Percentiles rank a stretch among this genome's conserved stretches.
Evolutionary conservation across 805 yeast species (phyloP).

Genomic region (Hanseniaspora clermontiae): DNA sequence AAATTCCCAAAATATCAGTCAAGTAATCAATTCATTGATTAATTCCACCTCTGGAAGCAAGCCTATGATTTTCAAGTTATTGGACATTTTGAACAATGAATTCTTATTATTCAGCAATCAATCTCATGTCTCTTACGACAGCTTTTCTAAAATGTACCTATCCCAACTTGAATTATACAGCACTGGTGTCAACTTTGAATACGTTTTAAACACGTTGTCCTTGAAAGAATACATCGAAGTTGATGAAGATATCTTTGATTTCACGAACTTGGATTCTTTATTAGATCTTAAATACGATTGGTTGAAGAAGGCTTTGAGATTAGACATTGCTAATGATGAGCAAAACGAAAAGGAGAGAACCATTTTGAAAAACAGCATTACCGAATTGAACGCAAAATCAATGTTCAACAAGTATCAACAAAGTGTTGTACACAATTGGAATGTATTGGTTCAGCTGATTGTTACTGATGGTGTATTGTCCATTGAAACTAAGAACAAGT

Average conservation of each 20-base stretch:
- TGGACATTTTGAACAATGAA: conserved; percentile 1
- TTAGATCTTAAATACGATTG: conserved; percentile 22
- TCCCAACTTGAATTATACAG: conserved; percentile 8
- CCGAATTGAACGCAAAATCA: conserved; percentile 35
- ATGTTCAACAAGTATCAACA: conserved; percentile 43
- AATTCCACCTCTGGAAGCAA: not conserved
- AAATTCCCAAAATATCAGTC: conserved; percentile 26
- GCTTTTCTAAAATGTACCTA: conserved; percentile 3
- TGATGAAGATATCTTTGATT: conserved; percentile 30
- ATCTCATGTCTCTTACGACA: not conserved
- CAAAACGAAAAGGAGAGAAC: conserved; percentile 19
- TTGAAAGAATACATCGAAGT: not conserved
- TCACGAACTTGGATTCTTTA: conserved; percentile 31
- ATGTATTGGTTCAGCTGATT: conserved; percentile 59
- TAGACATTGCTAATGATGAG: conserved; percentile 13
- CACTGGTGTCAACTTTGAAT: conserved; percentile 3
- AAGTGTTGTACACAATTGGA: conserved; percentile 68
- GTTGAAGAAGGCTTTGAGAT: conserved; percentile 13
- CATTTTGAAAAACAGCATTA: conserved; percentile 28
- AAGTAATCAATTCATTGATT: not conserved
- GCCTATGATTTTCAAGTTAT: conserved; percentile 2
- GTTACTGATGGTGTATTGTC: conserved; percentile 49
- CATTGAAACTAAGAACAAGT: conserved; percentile 37
- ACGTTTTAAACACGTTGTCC: not conserved
- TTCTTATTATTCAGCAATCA: not conserved